Evolutionary conservation across 2,329 filamentous ascomycete genomes (phyloP), one percentile per base, ranked within the genome.

Genomic region (Aciculosporium take): DNA sequence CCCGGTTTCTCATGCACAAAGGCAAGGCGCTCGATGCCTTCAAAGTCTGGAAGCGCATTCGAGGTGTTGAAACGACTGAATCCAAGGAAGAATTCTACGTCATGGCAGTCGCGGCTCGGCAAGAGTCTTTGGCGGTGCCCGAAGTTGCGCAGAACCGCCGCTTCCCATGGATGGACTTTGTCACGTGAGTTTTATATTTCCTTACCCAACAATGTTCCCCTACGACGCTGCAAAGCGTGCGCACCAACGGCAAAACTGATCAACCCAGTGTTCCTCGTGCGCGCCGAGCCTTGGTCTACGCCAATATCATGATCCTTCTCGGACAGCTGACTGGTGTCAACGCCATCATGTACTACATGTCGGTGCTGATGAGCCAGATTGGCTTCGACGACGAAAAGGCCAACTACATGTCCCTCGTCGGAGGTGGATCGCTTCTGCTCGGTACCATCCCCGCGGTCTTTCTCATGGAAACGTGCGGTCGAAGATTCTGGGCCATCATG

Each of bases 371-470:
- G 76, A 61, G 60, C 38, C 71, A 79, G 51, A 76, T 84, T 33
- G 79, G 79, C 10, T 84, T 84, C 58, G 57, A 77, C 50, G 59
- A 69, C 7, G 67, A 72, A 44, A 58, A 78, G 38, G 61, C 76
- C 13, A 81, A 78, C 45, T 84, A 83, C 66, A 84, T 85, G 80
- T 83, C 79, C 0, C 68, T 84, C 0, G 79, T 85, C 12, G 80
- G 81, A 3, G 79, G 80, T 21, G 79, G 76, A 4, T 63, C 79
- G 0, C 67, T 85, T 0, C 67, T 84, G 0, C 50, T 85, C 13
- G 79, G 79, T 18, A 79, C 78, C 0, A 77, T 83, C 27, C 79
- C 79, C 0, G 79, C 77, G 0, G 74, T 80, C 42, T 68, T 82
- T 54, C 72, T 73, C 47, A 85, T 85, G 80, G 81, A 85, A 53